Evolutionary conservation across 768 basidiomycete species (phyloP), one percentile per base, ranked within the genome.

Genomic region (Pisolithus sp.): DNA sequence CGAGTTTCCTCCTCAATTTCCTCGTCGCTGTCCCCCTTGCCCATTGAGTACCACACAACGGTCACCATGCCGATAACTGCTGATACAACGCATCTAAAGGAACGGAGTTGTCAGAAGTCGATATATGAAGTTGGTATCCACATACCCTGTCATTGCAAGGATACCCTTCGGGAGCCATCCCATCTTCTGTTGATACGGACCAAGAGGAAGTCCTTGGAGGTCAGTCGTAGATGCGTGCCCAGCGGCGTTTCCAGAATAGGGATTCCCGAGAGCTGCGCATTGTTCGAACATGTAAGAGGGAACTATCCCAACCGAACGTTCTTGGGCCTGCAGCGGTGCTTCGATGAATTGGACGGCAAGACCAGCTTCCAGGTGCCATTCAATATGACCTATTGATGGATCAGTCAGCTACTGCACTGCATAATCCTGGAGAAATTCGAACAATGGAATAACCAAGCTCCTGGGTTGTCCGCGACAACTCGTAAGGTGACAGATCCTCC

Each of bases 381-480:
- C 86, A 57, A 88, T 86, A 68, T 89, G 87, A 64, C 85, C 85
- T 87, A 53, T 20, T 36, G 24, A 47, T 36, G 46, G 5, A 26
- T 20, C 31, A 36, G 34, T 24, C 5, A n/a, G 30, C 28, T 30
- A 36, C 15, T 49, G 38, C 50, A n/a, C 13, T 30, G 17, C 43
- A 40, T 10, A 7, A 7, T 13, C 18, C 30, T 34, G 46, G 43
- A 13, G 30, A 37, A 60, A 46, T 30, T 73, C 84, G 50, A 61
- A 85, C 83, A 92, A 65, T 90, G 89, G 65, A 92, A 79, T 56
- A 92, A 67, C 88, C 91, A 94, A 7, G 79, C 83, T 10, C 95
- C 95, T 1, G 95, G 95, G 69, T 98, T 98, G 66, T 98, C 89
- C 1, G 91, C 90, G 44, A 85, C 71, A 59, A 93, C 68, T 20